Percentiles rank a stretch among this genome's conserved stretches.
Evolutionary conservation across 2,329 filamentous ascomycete species (phyloP).

Genomic region (Mycosphaerelloides madeirae): DNA sequence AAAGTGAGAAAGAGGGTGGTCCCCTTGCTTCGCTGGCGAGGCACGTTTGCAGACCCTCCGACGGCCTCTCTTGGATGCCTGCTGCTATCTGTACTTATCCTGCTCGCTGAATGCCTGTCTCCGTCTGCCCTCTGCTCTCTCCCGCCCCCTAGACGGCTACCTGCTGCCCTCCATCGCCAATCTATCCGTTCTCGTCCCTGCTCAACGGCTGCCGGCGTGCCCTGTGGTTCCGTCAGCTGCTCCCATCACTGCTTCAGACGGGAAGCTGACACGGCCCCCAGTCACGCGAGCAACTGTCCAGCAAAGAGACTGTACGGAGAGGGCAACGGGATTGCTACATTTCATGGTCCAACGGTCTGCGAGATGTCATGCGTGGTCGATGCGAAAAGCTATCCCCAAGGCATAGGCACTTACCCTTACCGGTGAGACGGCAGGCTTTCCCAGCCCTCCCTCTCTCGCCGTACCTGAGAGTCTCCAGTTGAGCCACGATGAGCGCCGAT

Average conservation of each 20-base stretch:
- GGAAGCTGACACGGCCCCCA: not conserved
- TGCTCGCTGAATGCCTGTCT: too few relatives aligned
- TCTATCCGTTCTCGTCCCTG: conserved; percentile 17
- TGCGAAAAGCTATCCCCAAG: conserved; percentile 31
- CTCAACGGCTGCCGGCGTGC: conserved; percentile 16
- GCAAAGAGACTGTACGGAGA: conserved; percentile 4
- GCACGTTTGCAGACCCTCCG: conserved; percentile 1
- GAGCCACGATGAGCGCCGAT: conserved; percentile 28
- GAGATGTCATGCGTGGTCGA: conserved; percentile 30
- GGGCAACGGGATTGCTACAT: conserved; percentile 5
- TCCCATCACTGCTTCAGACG: too few relatives aligned
- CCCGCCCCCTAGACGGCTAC: conserved; percentile 9
- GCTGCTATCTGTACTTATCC: conserved; percentile 3
- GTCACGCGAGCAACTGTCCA: conserved; percentile 13
- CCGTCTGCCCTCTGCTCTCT: not conserved
- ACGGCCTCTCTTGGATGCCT: conserved; percentile 7
- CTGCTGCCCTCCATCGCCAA: conserved; percentile 13
- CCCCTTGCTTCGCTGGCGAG: conserved; percentile 8
- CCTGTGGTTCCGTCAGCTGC: too few relatives aligned
- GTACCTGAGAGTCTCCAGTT: conserved; percentile 6
- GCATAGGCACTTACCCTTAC: conserved; percentile 32
- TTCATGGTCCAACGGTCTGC: conserved; percentile 14
- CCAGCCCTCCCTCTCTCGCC: conserved; percentile 13
- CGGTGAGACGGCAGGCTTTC: conserved; percentile 25
- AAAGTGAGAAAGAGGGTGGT: too few relatives aligned